Evolutionary conservation across 305 asterid species (phyloP), one percentile per base, ranked within the genome.

Genomic region (Fraxinus angustifolia): DNA sequence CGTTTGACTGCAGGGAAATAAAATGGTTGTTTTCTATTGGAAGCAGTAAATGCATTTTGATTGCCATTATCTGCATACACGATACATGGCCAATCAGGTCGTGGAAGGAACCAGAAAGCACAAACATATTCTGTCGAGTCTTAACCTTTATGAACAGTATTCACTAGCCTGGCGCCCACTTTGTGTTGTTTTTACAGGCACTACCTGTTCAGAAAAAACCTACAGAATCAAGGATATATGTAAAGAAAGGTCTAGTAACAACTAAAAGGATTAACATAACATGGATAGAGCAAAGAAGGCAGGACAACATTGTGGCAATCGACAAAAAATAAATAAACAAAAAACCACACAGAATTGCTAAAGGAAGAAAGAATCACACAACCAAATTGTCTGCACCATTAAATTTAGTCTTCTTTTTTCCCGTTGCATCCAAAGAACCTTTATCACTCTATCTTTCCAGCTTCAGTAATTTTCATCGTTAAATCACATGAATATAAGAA

Each of bases 141-240:
- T 77, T 76, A 83, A 89, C 97, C 92, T 87, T 87, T 89, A 73
- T 83, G 83, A 81, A 50, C 21, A 16, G 77, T 45, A 77, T 80
- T 82, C 80, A 28, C 80, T 75, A 68, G 40, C 14, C 84, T 84
- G 65, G 65, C 73, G 78, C 78, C 83, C 87, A 50, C 68, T 79
- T 48, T 78, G 67, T 26, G 78, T 40, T 0, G 65, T 53, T 17
- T 6, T 50, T 50, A 8, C 62, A 53, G 65, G 65, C 65, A 23
- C 28, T 14, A 10, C 16, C 72, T 21, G 34, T 23, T 65, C 3
- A 23, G 73, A 23, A 23, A 10, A 0, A 65, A 65, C 73, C 31
- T 3, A 65, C 36, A 62, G 16, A 62, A 19, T 23, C 34, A 62
- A 19, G 72, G 68, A 21, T 65, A 8, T 2, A 65, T 28, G 73